A percentile compares a stretch with the other conserved stretches of the same genome.
Conservation (phyloP, 352 stramenopile genomes). For the Globisporangium middletonii region DNA sequence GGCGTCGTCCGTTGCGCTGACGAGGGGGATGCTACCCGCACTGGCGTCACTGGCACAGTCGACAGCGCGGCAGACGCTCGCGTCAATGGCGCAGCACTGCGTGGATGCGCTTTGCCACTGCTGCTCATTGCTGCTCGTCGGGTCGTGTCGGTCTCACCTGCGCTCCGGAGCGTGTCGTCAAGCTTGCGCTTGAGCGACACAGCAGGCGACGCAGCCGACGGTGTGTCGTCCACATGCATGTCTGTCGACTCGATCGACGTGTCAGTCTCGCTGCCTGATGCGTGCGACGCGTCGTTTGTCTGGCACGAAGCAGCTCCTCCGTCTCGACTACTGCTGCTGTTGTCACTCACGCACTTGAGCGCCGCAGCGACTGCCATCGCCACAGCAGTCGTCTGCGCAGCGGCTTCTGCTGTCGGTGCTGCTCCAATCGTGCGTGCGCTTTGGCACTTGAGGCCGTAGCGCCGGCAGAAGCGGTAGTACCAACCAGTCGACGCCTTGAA, state of each 20-base stretch:
- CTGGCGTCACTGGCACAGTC: not conserved
- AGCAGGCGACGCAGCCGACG: not conserved
- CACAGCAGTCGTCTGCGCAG: too few relatives aligned
- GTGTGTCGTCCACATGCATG: not conserved
- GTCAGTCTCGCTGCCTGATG: not conserved
- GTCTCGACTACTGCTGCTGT: too few relatives aligned
- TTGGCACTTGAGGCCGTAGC: conserved; percentile 29
- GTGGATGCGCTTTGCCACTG: not conserved
- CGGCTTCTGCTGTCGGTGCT: too few relatives aligned
- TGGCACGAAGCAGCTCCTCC: too few relatives aligned
- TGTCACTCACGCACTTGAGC: too few relatives aligned
- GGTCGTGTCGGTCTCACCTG: not conserved
- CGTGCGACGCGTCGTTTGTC: too few relatives aligned
- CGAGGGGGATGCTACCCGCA: not conserved
- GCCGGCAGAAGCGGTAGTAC: conserved; percentile 48
- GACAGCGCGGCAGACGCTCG: not conserved
- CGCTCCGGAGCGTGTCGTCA: not conserved
- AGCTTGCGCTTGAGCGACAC: conserved; percentile 9
- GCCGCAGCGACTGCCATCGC: not conserved
- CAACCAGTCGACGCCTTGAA: conserved; percentile 55
- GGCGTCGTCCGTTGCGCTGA: not conserved
- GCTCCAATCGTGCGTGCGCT: not conserved
- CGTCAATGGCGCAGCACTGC: not conserved
- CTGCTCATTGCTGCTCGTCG: not conserved
- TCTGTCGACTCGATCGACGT: not conserved